Conservation (phyloP, 768 basidiomycete species). For the Suillus subaureus region DNA sequence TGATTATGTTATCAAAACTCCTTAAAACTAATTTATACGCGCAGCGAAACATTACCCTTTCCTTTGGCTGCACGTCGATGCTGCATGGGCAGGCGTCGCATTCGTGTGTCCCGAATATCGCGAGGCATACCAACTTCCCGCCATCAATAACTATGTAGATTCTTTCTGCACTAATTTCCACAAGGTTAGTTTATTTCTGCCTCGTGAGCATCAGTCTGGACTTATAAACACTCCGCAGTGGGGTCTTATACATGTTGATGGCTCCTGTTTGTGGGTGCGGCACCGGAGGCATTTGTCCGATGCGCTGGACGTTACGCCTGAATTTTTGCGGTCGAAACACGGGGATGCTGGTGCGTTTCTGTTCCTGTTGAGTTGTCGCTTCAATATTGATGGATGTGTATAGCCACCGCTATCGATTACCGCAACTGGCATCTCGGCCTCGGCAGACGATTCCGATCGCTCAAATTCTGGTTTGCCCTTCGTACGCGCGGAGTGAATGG, state of each 20-base stretch:
- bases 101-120: slow-evolving; percentile 82
- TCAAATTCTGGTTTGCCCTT: slow-evolving; percentile 93
- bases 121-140: slow-evolving; percentile 55
- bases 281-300: slow-evolving; percentile 71
- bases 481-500: slow-evolving; percentile 81
- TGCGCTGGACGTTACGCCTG: slow-evolving; percentile 85
- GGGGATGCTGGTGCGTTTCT: slow-evolving; percentile 63
- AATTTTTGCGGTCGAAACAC: slow-evolving; percentile 78
- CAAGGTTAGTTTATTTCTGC: slow-evolving; percentile 51
- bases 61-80: slow-evolving; percentile 87
- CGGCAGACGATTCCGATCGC: slow-evolving; percentile 86
- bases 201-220: background rate
- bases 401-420: slow-evolving; percentile 84
- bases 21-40: background rate
- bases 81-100: slow-evolving; percentile 88
- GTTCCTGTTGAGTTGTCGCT: background rate
- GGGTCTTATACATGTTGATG: slow-evolving; percentile 90
- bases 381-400: background rate
- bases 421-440: slow-evolving; percentile 86
- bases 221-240: slow-evolving; percentile 47
- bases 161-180: slow-evolving; percentile 92
- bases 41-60: slow-evolving; percentile 63
- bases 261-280: slow-evolving; percentile 78
- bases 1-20: background rate
- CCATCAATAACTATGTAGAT: slow-evolving; percentile 75